These are phyloP conservation scores for Linderina pennispora DNA, from an alignment of 192 early-diverging fungal species.

Conservation along the genomic window DNA sequence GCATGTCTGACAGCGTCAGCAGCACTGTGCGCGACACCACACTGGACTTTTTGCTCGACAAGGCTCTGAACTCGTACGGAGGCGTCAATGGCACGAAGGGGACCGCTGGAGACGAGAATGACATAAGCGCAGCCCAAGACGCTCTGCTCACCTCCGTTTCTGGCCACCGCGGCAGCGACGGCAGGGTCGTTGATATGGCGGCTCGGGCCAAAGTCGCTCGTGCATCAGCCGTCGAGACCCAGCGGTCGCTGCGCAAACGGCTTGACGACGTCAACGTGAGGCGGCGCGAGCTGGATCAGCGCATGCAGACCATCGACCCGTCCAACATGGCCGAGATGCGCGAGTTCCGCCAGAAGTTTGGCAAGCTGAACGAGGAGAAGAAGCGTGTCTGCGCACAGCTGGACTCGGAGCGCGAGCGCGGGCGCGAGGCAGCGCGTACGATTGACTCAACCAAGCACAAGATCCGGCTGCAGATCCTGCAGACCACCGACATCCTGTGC, in stretches of 20 bases:
- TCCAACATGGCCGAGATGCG: conserved; percentile 11
- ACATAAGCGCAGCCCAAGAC: conserved; percentile 18
- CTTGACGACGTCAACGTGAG: conserved; percentile 21
- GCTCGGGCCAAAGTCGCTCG: conserved; percentile 9
- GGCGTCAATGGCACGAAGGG: not conserved
- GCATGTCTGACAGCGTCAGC: conserved; percentile 67
- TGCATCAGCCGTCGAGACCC: conserved; percentile 1
- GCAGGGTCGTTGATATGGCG: conserved; percentile 4
- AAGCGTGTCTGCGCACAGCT: conserved; percentile 6
- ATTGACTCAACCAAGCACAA: conserved; percentile 49
- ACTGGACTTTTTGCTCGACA: conserved; percentile 63
- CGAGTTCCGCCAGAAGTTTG: conserved; percentile 13
- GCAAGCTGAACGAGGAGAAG: conserved; percentile 7
- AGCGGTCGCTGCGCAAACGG: conserved; percentile 9
- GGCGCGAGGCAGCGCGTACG: conserved; percentile 33
- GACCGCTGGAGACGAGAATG: not conserved
- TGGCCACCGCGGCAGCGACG: conserved; percentile 8
- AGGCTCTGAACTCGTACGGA: conserved; percentile 49
- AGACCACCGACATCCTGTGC: conserved; percentile 76
- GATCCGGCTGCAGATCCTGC: conserved; percentile 60
- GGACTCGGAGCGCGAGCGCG: conserved; percentile 19
- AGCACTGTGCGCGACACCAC: conserved; percentile 64
- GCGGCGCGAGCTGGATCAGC: conserved; percentile 10
- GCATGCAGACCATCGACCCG: conserved; percentile 13
- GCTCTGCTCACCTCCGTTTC: conserved; percentile 17